A percentile compares a stretch with the other conserved stretches of the same genome.
Conservation (phyloP, 129 eudicot genomes). For the Helianthus tuberosus region DNA sequence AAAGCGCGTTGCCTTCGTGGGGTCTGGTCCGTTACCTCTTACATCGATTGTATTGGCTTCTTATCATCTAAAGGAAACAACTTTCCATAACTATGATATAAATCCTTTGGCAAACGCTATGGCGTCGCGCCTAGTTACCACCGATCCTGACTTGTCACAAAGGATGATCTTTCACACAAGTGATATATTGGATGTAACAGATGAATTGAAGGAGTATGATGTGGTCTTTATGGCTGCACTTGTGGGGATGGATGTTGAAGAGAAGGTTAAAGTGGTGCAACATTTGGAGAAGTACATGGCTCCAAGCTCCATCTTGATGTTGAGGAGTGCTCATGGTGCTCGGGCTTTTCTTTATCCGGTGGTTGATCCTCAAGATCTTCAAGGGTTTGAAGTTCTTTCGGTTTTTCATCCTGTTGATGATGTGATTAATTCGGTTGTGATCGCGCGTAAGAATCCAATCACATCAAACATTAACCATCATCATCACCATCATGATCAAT, state of each 20-base stretch:
- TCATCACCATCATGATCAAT: conserved; percentile 39
- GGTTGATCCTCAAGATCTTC: conserved; percentile 67
- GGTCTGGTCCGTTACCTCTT: conserved; percentile 95
- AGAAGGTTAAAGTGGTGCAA: conserved; percentile 56
- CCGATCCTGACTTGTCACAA: conserved; percentile 57
- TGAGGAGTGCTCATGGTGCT: conserved; percentile 96
- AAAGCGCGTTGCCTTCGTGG: conserved; percentile 68
- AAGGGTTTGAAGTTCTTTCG: conserved; percentile 82
- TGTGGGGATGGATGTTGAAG: conserved; percentile 81
- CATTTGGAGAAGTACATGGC: conserved; percentile 75
- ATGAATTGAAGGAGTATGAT: conserved; percentile 56
- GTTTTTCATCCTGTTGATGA: conserved; percentile 89
- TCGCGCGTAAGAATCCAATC: conserved; percentile 49
- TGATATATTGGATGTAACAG: conserved; percentile 60
- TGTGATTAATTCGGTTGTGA: conserved; percentile 82
- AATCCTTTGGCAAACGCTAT: conserved; percentile 63
- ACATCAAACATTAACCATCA: conserved; percentile 19
- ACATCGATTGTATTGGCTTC: conserved; percentile 78
- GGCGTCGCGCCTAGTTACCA: conserved; percentile 59
- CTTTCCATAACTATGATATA: conserved; percentile 85
- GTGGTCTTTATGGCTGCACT: conserved; percentile 88
- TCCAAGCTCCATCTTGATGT: conserved; percentile 69
- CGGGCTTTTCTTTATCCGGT: conserved; percentile 87
- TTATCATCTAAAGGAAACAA: conserved; percentile 49
- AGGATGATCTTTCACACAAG: conserved; percentile 68